Evolutionary conservation across 805 yeast species (phyloP).

Genomic region (Teunomyces stri): DNA sequence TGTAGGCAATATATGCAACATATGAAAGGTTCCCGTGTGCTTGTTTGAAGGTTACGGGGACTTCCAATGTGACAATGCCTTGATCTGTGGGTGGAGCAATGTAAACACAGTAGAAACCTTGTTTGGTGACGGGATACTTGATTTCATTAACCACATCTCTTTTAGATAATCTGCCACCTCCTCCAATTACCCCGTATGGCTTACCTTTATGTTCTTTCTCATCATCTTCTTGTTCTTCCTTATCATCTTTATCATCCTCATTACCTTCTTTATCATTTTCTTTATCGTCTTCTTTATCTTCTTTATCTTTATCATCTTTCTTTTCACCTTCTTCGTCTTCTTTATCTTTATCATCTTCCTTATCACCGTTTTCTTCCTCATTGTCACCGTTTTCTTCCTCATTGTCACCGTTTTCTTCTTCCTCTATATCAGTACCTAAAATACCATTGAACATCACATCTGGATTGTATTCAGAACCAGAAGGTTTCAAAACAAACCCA

Average conservation of each 20-base stretch:
- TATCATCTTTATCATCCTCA: not conserved
- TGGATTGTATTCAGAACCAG: not conserved
- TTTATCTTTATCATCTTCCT: conserved; percentile 1
- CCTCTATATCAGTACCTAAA: not conserved
- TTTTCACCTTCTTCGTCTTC: conserved; percentile 3
- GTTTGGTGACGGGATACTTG: conserved; percentile 14
- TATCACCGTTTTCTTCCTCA: not conserved
- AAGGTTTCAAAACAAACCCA: conserved; percentile 13
- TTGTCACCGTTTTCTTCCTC: not conserved
- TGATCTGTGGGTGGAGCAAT: conserved; percentile 21
- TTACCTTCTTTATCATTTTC: not conserved
- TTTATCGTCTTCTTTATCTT: conserved; percentile 3
- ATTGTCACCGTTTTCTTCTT: not conserved
- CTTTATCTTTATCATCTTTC: conserved; percentile 5
- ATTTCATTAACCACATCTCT: conserved; percentile 5
- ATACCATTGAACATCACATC: not conserved
- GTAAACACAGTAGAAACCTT: conserved; percentile 33
- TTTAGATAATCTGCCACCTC: not conserved
- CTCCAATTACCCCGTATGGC: too few species aligned
- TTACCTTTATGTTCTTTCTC: not conserved
- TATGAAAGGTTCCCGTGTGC: conserved; percentile 26
- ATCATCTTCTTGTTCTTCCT: not conserved
- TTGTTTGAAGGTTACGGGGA: conserved; percentile 20
- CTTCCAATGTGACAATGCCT: conserved; percentile 7
- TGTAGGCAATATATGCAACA: conserved; percentile 14